Base-by-base conservation (phyloP, 1,139 yeast genomes). In the Saccharomyces hybrid region DNA sequence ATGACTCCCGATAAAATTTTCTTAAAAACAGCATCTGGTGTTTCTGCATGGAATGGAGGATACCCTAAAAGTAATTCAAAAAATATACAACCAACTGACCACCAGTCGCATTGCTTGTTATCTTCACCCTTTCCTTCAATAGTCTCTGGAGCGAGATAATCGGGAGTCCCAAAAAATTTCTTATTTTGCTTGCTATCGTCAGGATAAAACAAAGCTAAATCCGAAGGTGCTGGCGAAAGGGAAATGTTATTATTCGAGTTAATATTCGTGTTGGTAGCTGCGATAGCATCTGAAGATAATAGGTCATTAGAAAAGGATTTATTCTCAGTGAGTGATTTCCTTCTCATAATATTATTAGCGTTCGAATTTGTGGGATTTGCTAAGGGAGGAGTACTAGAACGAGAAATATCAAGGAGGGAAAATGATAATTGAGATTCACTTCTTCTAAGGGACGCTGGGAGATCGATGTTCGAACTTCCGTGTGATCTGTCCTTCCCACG, bases 101-200 rank as follows among this genome's bases (percentile, higher is more conserved):
- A 95, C 99, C 99, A 95, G 74, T 95, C 99, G 42, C 95, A 84
- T 48, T 85, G 81, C 9, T 38, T 38, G 61, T 85, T 93, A 59
- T 85, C 89, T 68, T 93, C 97, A 0, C 89, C 88, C 5, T 78
- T 77, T 32, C 98, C 98, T 50, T 80, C 76, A 59, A 95, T 89
- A 0, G 97, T 91, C 67, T 95, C 99, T 0, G 99, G 99, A 0
- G 99, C 96, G 46, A 95, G 78, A 69, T 95, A 95, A 67, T 95
- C 99, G 0, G 99, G 99, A 0, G 99, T 95, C 0, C 99, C 99
- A 41, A 90, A 96, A 65, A 93, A 91, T 60, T 47, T 51, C 53
- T 79, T 77, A 34, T 77, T 73, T 51, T 60, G 64, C 51, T 77
- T 71, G 4, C 73, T 63, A 53, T 77, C 77, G 34, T 78, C 76